These are phyloP conservation scores for Marvania coccoides DNA, from an alignment of 139 green algal species.

Conservation along the genomic window DNA sequence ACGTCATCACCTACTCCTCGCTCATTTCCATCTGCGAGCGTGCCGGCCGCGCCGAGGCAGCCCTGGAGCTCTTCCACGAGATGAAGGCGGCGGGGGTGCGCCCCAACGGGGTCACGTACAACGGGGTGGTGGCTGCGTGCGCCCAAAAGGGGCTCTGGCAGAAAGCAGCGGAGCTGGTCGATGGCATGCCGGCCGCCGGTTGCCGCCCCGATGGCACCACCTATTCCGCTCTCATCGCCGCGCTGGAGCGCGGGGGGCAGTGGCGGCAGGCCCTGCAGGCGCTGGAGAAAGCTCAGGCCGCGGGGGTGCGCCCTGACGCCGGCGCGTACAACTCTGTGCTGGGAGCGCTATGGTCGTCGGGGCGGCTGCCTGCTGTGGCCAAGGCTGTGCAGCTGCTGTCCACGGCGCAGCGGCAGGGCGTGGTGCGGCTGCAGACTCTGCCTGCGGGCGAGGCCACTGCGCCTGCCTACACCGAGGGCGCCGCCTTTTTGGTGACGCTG, in stretches of 20 bases:
- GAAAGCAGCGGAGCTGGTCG: slow-evolving; percentile 63
- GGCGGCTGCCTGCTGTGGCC: slow-evolving; percentile 48
- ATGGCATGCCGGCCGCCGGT: slow-evolving; percentile 60
- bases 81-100: slow-evolving; percentile 15
- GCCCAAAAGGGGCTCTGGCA: slow-evolving; percentile 45
- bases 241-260: slow-evolving; percentile 29
- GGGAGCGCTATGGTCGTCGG: slow-evolving; percentile 65
- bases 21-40: slow-evolving; percentile 73
- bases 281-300: slow-evolving; percentile 12
- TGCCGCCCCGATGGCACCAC: slow-evolving; percentile 71
- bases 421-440: slow-evolving; percentile 8
- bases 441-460: neutral
- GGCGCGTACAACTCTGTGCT: slow-evolving; percentile 77
- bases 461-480: slow-evolving; percentile 6
- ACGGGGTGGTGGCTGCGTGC: slow-evolving; percentile 18
- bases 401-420: slow-evolving; percentile 5
- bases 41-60: slow-evolving; percentile 8
- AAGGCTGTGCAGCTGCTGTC: slow-evolving; percentile 7
- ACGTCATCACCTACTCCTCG: slow-evolving; percentile 78
- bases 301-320: slow-evolving; percentile 37
- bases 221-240: slow-evolving; percentile 62
- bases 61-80: slow-evolving; percentile 22
- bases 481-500: slow-evolving; percentile 5
- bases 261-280: slow-evolving; percentile 17
- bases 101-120: slow-evolving; percentile 37